A percentile compares a stretch with the other conserved stretches of the same genome.
These are phyloP conservation scores for Phaeoacremonium minimum DNA, from an alignment of 2,329 filamentous ascomycete genomes.

Conservation along the genomic window DNA sequence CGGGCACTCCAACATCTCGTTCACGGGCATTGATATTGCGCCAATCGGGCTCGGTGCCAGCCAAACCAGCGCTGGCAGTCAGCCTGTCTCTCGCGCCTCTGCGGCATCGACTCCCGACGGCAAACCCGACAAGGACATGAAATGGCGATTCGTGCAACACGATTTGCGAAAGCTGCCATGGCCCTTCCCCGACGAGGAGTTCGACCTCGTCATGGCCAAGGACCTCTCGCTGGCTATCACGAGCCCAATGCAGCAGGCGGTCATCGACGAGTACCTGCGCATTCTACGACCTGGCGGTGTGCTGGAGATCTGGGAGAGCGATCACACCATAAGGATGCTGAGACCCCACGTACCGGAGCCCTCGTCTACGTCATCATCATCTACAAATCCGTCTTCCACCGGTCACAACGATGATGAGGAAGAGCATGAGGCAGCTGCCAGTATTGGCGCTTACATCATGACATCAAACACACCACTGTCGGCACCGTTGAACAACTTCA, in stretches of 20 bases:
- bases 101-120: slow-evolving; percentile 7
- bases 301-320: slow-evolving; percentile 86
- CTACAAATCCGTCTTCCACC: slow-evolving; percentile 12
- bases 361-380: slow-evolving; percentile 8
- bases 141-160: slow-evolving; percentile 86
- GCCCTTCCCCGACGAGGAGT: slow-evolving; percentile 75
- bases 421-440: slow-evolving; percentile 59
- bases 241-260: slow-evolving; percentile 48
- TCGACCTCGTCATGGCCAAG: slow-evolving; percentile 86
- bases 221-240: slow-evolving; percentile 69
- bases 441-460: slow-evolving; percentile 77
- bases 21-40: slow-evolving; percentile 79
- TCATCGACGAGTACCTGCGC: slow-evolving; percentile 71
- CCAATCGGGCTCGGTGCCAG: slow-evolving; percentile 32
- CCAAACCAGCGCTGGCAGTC: slow-evolving; percentile 1
- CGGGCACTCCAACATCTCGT: slow-evolving; percentile 67
- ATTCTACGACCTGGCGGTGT: slow-evolving; percentile 73
- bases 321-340: slow-evolving; percentile 78
- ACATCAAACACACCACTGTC: slow-evolving; percentile 79
- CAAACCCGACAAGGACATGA: slow-evolving; percentile 66
- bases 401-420: slow-evolving; percentile 46
- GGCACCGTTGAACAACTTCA: slow-evolving; percentile 73
- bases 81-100: slow-evolving; percentile 6
- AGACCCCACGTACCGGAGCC: slow-evolving; percentile 67
- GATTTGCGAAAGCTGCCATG: slow-evolving; percentile 73